phyloP scores from a whole-genome alignment of 2,329 filamentous ascomycete genomes.

The Xylariaceae sp. region DNA sequence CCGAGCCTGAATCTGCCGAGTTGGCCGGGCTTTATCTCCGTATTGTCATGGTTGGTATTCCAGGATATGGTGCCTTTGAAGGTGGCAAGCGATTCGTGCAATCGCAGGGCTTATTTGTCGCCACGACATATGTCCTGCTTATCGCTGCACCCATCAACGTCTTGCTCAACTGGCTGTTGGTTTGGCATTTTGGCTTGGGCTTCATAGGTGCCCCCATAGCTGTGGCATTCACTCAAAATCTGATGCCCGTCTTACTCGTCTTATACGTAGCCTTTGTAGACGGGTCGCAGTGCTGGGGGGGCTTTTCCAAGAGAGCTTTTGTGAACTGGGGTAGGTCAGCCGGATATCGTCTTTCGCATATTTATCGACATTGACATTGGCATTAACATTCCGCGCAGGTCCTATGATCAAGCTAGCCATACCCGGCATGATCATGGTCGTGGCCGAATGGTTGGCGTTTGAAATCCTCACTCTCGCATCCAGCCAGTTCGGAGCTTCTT shows the following conservation, averaged over 20 bases:
- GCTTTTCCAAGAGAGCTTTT: conserved; percentile 73
- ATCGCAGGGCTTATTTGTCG: conserved; percentile 82
- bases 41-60: conserved; percentile 72
- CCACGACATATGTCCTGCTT: conserved; percentile 78
- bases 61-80: conserved; percentile 79
- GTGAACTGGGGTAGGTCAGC: conserved; percentile 72
- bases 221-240: conserved; percentile 75
- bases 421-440: conserved; percentile 91
- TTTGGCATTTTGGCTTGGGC: conserved; percentile 72
- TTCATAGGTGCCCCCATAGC: conserved; percentile 82
- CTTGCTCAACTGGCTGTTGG: conserved; percentile 79
- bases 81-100: conserved; percentile 81
- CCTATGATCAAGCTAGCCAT: conserved; percentile 87
- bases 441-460: conserved; percentile 92
- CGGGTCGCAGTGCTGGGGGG: conserved; percentile 81
- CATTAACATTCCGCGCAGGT: conserved; percentile 42
- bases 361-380: background rate
- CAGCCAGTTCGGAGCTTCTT: conserved; percentile 78
- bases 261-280: conserved; percentile 75
- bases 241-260: conserved; percentile 76
- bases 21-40: conserved; percentile 78
- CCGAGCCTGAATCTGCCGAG: conserved; percentile 72
- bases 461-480: conserved; percentile 87
- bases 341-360: conserved; percentile 1
- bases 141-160: conserved; percentile 79